These are phyloP conservation scores for Sophora flavescens DNA, from an alignment of 306 rosid genomes.

Conservation along the genomic window DNA sequence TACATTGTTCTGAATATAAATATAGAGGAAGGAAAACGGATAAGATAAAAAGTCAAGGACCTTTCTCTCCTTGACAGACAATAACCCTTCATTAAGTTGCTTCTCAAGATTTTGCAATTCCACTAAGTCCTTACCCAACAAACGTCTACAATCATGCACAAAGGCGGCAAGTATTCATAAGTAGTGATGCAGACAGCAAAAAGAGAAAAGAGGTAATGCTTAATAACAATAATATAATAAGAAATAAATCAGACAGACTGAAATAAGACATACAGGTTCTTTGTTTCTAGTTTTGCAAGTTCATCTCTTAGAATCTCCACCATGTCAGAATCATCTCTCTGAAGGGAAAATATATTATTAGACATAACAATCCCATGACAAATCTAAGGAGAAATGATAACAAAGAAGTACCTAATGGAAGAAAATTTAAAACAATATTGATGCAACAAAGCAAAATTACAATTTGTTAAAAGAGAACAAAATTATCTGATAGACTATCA, in stretches of 20 bases:
- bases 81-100: conserved; percentile 75
- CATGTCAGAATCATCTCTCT: conserved; percentile 75
- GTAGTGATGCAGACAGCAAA: neutral
- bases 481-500: neutral
- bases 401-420: conserved; percentile 13
- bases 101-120: conserved; percentile 85
- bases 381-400: neutral
- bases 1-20: neutral
- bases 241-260: neutral
- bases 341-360: conserved; percentile 35
- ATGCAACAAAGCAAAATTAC: neutral
- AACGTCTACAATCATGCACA: conserved; percentile 56
- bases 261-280: conserved; percentile 65
- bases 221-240: neutral
- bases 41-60: conserved; percentile 42
- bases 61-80: conserved; percentile 54
- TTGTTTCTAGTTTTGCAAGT: conserved; percentile 76
- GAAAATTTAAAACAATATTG: neutral
- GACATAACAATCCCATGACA: conserved; percentile 23
- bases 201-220: neutral
- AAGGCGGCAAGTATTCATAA: conserved; percentile 18
- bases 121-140: conserved; percentile 82
- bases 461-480: neutral
- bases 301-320: conserved; percentile 76
- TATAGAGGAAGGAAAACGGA: neutral